A percentile compares a stretch with the other conserved stretches of the same genome.
These are phyloP conservation scores for Sphagnum tenellum DNA, from an alignment of 225 moss, liverwort and hornwort species.

Conservation along the genomic window DNA sequence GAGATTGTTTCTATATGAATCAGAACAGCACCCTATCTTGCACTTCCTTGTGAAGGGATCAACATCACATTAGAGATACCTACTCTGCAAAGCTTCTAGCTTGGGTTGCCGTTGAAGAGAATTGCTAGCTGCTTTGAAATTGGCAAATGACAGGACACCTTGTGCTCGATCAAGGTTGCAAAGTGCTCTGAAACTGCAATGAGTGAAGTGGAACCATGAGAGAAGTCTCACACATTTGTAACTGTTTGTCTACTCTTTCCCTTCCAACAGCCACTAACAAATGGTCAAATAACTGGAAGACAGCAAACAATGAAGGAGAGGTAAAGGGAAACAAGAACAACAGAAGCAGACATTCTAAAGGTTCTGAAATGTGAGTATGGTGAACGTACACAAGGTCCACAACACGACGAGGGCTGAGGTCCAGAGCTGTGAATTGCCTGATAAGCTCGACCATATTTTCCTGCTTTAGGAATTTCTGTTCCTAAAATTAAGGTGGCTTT, in stretches of 20 bases:
- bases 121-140: conserved; percentile 63
- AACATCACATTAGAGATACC: neutral
- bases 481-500: too few relatives aligned
- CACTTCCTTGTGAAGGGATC: neutral
- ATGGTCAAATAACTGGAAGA: neutral
- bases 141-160: conserved; percentile 66
- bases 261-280: too few relatives aligned
- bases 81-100: conserved; percentile 43
- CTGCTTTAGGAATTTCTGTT: conserved; percentile 66
- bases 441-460: conserved; percentile 57
- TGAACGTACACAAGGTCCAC: conserved; percentile 74
- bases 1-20: neutral
- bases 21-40: neutral
- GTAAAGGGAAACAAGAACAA: neutral
- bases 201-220: neutral
- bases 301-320: neutral
- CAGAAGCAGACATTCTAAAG: too few relatives aligned
- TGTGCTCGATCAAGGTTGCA: conserved; percentile 62
- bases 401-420: conserved; percentile 69
- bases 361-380: too few relatives aligned
- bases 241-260: too few relatives aligned
- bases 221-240: too few relatives aligned
- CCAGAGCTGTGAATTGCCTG: conserved; percentile 44
- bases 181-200: conserved; percentile 73
- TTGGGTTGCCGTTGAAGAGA: conserved; percentile 66